Conservation (phyloP, 108 stramenopile species). For the Cyclotella distinguenda region DNA sequence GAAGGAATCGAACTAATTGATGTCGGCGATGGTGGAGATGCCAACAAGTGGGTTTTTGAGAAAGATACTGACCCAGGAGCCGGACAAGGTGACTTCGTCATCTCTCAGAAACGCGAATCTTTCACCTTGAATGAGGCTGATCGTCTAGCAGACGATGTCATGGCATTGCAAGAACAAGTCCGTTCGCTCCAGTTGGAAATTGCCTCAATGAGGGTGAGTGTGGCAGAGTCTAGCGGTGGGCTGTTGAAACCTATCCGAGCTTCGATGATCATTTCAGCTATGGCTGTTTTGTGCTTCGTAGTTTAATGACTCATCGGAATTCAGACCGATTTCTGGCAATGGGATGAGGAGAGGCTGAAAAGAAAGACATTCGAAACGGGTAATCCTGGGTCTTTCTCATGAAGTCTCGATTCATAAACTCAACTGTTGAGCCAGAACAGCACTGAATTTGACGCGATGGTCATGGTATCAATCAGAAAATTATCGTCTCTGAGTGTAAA, state of each 20-base stretch:
- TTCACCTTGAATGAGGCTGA: constrained; percentile 36
- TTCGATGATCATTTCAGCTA: constrained; percentile 5
- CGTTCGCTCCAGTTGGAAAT: constrained; percentile 27
- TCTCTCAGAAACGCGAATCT: constrained; percentile 22
- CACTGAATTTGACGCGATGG: too few species aligned
- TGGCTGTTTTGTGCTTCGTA: constrained; percentile 2
- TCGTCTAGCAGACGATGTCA: constrained; percentile 29
- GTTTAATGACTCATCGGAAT: constrained; percentile 1
- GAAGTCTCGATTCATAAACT: too few species aligned
- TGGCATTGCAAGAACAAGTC: constrained; percentile 18
- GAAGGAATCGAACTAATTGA: constrained; percentile 37
- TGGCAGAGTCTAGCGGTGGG: constrained; percentile 3
- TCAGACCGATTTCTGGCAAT: too few species aligned
- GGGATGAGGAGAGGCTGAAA: too few species aligned
- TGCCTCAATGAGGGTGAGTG: constrained; percentile 16
- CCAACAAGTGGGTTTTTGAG: constrained; percentile 31
- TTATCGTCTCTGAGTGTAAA: too few species aligned
- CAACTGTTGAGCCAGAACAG: too few species aligned
- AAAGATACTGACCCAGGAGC: constrained; percentile 22
- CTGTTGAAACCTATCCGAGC: constrained; percentile 6
- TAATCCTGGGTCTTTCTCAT: too few species aligned
- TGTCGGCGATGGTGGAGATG: constrained; percentile 13
- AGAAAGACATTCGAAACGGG: too few species aligned
- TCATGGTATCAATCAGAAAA: too few species aligned
- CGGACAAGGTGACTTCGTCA: constrained; percentile 40